Conservation (phyloP, 2,329 filamentous ascomycete species). For the Cercospora zeina region DNA sequence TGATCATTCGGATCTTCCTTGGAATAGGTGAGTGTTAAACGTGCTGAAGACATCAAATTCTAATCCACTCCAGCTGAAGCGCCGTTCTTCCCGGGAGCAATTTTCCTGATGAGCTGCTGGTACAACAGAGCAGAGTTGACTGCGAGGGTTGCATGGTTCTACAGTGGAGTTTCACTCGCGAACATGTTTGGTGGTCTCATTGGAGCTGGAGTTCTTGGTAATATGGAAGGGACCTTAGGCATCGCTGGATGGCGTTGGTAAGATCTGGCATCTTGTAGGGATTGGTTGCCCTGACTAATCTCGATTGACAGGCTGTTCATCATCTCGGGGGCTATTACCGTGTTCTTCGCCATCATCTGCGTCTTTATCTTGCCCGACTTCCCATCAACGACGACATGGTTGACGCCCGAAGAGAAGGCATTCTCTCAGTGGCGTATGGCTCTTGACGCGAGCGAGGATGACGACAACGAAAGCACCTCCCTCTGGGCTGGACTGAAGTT, state of each 20-base stretch:
- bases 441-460: constrained; percentile 11
- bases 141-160: constrained; percentile 29
- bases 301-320: constrained; percentile 6
- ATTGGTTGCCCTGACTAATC: neutral
- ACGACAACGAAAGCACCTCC: constrained; percentile 12
- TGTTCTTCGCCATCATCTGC: constrained; percentile 13
- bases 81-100: constrained; percentile 41
- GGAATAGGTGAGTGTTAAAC: constrained; percentile 49
- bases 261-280: neutral
- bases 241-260: constrained; percentile 56
- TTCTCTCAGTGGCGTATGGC: constrained; percentile 14
- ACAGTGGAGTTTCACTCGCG: constrained; percentile 40
- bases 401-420: constrained; percentile 11
- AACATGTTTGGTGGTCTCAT: constrained; percentile 18
- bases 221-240: constrained; percentile 61
- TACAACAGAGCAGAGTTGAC: constrained; percentile 18
- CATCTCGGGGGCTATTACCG: constrained; percentile 4
- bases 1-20: constrained; percentile 63
- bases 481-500: constrained; percentile 15
- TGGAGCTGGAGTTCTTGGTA: constrained; percentile 58
- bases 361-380: constrained; percentile 14
- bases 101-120: constrained; percentile 14
- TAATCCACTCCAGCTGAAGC: constrained; percentile 52
- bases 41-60: neutral
- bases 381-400: constrained; percentile 13